Evolutionary conservation across 208 protist genomes (phyloP).

Genomic region (Sergeia podlipaevii): DNA sequence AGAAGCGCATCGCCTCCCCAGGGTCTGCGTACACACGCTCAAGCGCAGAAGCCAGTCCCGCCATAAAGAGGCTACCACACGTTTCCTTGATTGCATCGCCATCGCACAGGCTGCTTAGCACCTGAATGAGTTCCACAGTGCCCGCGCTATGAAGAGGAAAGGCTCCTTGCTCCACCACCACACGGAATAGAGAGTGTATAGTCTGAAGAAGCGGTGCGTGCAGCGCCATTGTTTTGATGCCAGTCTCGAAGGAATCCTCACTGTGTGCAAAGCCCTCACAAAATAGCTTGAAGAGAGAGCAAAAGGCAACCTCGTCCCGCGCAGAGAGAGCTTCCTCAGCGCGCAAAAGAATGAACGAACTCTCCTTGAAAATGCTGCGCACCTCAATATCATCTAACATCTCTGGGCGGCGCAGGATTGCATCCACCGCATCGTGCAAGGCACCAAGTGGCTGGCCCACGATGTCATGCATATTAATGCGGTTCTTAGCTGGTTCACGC

Average conservation of each 20-base stretch:
- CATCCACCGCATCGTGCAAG: constrained; percentile 70
- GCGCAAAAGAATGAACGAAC: constrained; percentile 73
- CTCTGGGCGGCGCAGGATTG: constrained; percentile 76
- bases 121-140: constrained; percentile 75
- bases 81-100: constrained; percentile 70
- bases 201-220: constrained; percentile 66
- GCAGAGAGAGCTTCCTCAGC: constrained; percentile 79
- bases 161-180: constrained; percentile 47
- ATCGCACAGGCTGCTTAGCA: constrained; percentile 80
- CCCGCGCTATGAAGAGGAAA: constrained; percentile 62
- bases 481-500: constrained; percentile 68
- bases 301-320: constrained; percentile 65
- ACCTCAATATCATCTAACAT: constrained; percentile 78
- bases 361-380: constrained; percentile 72
- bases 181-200: constrained; percentile 58
- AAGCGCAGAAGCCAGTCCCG: constrained; percentile 51
- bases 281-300: constrained; percentile 77
- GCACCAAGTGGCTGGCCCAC: constrained; percentile 71
- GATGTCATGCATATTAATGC: constrained; percentile 91
- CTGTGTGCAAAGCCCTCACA: constrained; percentile 75
- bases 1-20: constrained; percentile 42
- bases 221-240: constrained; percentile 57
- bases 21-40: constrained; percentile 47
- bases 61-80: constrained; percentile 76
- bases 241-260: constrained; percentile 66